Percentiles rank a stretch among this genome's conserved stretches.
These are phyloP conservation scores for Colletotrichum truncatum DNA, from an alignment of 2,329 filamentous ascomycete genomes.

Conservation along the genomic window DNA sequence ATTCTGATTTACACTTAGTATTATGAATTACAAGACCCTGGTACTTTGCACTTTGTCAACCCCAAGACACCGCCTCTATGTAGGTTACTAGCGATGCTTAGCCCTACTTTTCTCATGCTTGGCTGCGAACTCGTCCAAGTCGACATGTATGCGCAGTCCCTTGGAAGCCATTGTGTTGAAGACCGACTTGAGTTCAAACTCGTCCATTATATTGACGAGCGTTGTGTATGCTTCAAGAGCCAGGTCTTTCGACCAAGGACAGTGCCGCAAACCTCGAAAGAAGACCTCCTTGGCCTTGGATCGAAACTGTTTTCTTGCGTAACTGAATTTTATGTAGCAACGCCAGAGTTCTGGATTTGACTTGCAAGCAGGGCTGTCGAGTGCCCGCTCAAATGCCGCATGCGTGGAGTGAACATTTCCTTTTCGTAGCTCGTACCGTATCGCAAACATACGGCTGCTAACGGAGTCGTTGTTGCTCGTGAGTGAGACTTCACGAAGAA, in stretches of 20 bases:
- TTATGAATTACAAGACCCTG: too few relatives aligned
- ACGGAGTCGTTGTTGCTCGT: slow-evolving; percentile 49
- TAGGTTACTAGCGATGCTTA: background rate
- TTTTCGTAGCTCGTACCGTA: slow-evolving; percentile 57
- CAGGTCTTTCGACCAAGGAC: slow-evolving; percentile 59
- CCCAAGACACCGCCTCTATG: too few relatives aligned
- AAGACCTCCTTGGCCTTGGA: slow-evolving; percentile 56
- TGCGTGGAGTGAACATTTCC: slow-evolving; percentile 60
- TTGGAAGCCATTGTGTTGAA: slow-evolving; percentile 58
- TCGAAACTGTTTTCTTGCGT: slow-evolving; percentile 46
- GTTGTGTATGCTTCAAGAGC: slow-evolving; percentile 61
- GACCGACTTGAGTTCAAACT: slow-evolving; percentile 57
- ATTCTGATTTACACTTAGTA: too few relatives aligned
- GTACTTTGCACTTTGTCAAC: too few relatives aligned
- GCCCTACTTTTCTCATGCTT: slow-evolving; percentile 38
- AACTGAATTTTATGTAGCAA: slow-evolving; percentile 59
- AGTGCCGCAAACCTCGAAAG: slow-evolving; percentile 56
- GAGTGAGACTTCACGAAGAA: slow-evolving; percentile 65
- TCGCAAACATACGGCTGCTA: slow-evolving; percentile 57
- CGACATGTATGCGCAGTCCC: slow-evolving; percentile 59
- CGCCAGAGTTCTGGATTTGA: slow-evolving; percentile 57
- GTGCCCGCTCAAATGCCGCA: slow-evolving; percentile 61
- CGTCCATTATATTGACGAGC: slow-evolving; percentile 54
- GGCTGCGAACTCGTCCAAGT: slow-evolving; percentile 58
- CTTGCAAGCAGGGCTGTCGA: slow-evolving; percentile 49